Percentiles rank a stretch among this genome's conserved stretches.
Conservation (phyloP, 164 flowering plant genomes). For the Euptelea pleiosperma region DNA sequence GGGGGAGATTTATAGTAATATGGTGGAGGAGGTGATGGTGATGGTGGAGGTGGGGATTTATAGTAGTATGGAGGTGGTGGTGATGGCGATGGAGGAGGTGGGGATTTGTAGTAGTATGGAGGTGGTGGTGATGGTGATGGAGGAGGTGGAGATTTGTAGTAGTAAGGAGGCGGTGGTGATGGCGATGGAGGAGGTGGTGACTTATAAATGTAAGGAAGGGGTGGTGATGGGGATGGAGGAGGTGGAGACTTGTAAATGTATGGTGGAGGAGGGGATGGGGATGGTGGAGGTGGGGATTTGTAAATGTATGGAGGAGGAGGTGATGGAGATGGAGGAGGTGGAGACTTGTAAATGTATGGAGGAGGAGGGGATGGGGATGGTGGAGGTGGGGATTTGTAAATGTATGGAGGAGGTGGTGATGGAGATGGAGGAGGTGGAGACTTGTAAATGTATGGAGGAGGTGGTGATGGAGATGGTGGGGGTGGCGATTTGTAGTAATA, state of each 20-base stretch:
- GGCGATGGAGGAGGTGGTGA: too few relatives aligned
- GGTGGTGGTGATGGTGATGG: constrained; percentile 21
- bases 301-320: constrained; percentile 15
- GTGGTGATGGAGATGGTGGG: constrained; percentile 14
- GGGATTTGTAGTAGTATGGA: too few relatives aligned
- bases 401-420: too few relatives aligned
- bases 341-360: too few relatives aligned
- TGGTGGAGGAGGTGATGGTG: too few relatives aligned
- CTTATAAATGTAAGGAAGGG: constrained; percentile 12
- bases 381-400: too few relatives aligned
- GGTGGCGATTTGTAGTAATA: constrained; percentile 8
- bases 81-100: too few relatives aligned
- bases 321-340: constrained; percentile 12
- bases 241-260: constrained; percentile 18
- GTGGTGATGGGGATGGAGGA: constrained; percentile 8
- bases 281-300: constrained; percentile 2
- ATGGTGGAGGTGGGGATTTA: constrained; percentile 15
- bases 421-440: too few relatives aligned
- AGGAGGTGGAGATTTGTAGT: too few relatives aligned
- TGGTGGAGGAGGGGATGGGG: constrained; percentile 12
- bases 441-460: constrained; percentile 15
- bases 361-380: too few relatives aligned
- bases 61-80: constrained; percentile 8
- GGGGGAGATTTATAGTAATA: too few relatives aligned
- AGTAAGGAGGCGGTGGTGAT: too few relatives aligned